phyloP scores from a whole-genome alignment of 352 stramenopile genomes.

The Globisporangium camurandrum region DNA sequence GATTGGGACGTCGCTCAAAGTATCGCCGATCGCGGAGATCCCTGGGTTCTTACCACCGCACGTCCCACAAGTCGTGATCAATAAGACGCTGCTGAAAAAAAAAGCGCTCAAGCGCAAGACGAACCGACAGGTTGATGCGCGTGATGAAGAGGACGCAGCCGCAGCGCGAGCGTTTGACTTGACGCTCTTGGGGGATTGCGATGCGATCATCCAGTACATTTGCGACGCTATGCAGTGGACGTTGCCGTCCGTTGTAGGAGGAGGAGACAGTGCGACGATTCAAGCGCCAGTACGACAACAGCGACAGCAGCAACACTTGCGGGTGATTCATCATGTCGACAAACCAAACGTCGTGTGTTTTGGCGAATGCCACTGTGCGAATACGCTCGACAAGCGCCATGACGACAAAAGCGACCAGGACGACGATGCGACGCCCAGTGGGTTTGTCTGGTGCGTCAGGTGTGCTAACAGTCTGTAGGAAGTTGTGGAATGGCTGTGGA shows the following conservation, averaged over 20 bases:
- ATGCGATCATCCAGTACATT: slow-evolving; percentile 66
- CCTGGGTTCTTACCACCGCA: slow-evolving; percentile 72
- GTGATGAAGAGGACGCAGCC: slow-evolving; percentile 23
- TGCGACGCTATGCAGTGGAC: slow-evolving; percentile 49
- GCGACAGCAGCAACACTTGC: not conserved
- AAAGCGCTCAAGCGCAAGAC: slow-evolving; percentile 49
- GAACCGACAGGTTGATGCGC: slow-evolving; percentile 21
- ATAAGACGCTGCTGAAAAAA: slow-evolving; percentile 82
- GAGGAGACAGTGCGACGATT: no score
- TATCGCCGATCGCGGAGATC: slow-evolving; percentile 92
- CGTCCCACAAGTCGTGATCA: slow-evolving; percentile 87
- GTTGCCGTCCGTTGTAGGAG: no score
- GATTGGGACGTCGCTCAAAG: slow-evolving; percentile 96
- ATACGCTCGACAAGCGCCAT: slow-evolving; percentile 10
- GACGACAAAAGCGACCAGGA: slow-evolving; percentile 8
- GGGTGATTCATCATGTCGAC: slow-evolving; percentile 22
- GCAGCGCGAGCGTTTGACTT: slow-evolving; percentile 52
- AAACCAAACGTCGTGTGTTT: slow-evolving; percentile 27
- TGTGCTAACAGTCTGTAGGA: no score
- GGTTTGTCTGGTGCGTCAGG: slow-evolving; percentile 12
- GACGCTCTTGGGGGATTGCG: slow-evolving; percentile 73
- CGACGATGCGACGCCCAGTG: not conserved
- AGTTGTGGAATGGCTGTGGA: no score
- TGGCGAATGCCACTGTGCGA: slow-evolving; percentile 19
- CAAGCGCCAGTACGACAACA: not conserved